Evolutionary conservation across 257 asterid genomes (phyloP).

Genomic region (Penstemon davidsonii): DNA sequence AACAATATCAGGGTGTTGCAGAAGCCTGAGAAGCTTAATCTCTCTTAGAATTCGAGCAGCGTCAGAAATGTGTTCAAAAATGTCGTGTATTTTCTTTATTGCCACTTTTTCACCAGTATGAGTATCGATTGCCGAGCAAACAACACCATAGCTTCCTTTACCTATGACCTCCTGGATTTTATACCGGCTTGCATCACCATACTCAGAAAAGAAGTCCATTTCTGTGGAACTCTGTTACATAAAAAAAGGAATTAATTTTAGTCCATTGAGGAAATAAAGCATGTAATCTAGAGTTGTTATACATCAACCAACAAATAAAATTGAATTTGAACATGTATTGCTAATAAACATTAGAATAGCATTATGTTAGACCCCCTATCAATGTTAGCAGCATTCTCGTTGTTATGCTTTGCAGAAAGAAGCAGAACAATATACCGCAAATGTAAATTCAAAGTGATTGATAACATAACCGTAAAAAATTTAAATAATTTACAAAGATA

Average conservation of each 20-base stretch:
- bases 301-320: slow-evolving; percentile 1
- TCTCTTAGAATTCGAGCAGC: slow-evolving; percentile 92
- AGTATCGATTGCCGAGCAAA: slow-evolving; percentile 84
- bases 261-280: slow-evolving; percentile 16
- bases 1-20: slow-evolving; percentile 92
- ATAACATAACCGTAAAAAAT: background rate
- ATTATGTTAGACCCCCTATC: background rate
- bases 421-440: background rate
- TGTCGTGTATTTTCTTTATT: slow-evolving; percentile 81
- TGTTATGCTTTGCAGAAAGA: background rate
- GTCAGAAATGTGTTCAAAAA: slow-evolving; percentile 85
- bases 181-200: slow-evolving; percentile 84
- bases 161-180: slow-evolving; percentile 85
- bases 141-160: slow-evolving; percentile 94
- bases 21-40: slow-evolving; percentile 86
- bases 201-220: slow-evolving; percentile 84
- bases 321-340: background rate
- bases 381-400: background rate
- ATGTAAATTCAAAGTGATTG: background rate
- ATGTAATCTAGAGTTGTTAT: background rate
- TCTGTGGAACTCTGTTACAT: slow-evolving; percentile 62
- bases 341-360: background rate
- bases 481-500: background rate
- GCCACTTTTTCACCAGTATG: slow-evolving; percentile 87
- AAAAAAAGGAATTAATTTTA: slow-evolving; percentile 15